Evolutionary conservation across 768 basidiomycete species (phyloP).

Genomic region (Austroboletus eburneus): DNA sequence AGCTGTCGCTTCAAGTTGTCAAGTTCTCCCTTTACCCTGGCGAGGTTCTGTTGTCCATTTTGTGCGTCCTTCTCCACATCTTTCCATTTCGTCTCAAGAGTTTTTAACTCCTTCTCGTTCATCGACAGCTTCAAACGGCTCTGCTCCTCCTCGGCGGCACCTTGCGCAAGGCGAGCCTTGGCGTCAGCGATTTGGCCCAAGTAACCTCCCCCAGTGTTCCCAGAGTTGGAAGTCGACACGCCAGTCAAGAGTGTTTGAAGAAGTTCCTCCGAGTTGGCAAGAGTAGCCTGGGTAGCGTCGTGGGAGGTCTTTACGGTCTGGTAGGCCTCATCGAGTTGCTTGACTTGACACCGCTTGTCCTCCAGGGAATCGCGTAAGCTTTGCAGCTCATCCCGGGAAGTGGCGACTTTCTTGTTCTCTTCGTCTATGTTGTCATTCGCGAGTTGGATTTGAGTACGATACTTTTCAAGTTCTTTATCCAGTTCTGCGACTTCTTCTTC

Average conservation of each 20-base stretch:
- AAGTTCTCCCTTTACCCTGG: slow-evolving; percentile 53
- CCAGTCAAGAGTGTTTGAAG: slow-evolving; percentile 93
- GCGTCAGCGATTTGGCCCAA: slow-evolving; percentile 94
- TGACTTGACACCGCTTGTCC: slow-evolving; percentile 60
- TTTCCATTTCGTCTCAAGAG: slow-evolving; percentile 75
- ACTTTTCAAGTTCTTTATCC: slow-evolving; percentile 77
- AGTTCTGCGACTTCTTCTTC: slow-evolving; percentile 75
- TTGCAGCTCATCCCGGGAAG: slow-evolving; percentile 50
- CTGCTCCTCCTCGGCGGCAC: slow-evolving; percentile 82
- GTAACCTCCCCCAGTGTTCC: slow-evolving; percentile 82
- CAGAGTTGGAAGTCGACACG: slow-evolving; percentile 63
- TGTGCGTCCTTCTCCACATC: slow-evolving; percentile 80
- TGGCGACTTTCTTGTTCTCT: slow-evolving; percentile 59
- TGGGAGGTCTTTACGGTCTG: slow-evolving; percentile 67
- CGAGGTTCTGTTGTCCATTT: slow-evolving; percentile 67
- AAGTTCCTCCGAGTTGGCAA: slow-evolving; percentile 82
- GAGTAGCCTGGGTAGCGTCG: slow-evolving; percentile 51
- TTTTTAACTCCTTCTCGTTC: slow-evolving; percentile 73
- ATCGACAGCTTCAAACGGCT: slow-evolving; percentile 69
- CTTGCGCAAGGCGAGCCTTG: slow-evolving; percentile 67
- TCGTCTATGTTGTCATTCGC: slow-evolving; percentile 71
- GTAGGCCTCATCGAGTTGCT: slow-evolving; percentile 50
- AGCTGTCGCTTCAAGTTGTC: slow-evolving; percentile 51
- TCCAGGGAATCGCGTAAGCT: slow-evolving; percentile 56
- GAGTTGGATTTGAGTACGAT: slow-evolving; percentile 82